phyloP scores from a whole-genome alignment of 805 yeast species.

The Yamadazyma ubonensis region DNA sequence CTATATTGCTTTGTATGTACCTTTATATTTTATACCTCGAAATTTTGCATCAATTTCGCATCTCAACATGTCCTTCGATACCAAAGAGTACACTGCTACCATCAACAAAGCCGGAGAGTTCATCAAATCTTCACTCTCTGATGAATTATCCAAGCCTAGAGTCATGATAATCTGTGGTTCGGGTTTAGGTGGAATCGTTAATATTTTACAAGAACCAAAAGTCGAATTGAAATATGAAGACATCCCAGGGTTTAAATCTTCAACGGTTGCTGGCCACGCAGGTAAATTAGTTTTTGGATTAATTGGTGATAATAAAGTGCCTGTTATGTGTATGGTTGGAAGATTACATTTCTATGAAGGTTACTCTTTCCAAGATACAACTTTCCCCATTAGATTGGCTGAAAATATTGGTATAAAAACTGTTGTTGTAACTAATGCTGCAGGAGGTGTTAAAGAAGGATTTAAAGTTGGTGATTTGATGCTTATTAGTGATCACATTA shows the following conservation, averaged over 20 bases:
- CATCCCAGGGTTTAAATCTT: slow-evolving; percentile 76
- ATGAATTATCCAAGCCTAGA: slow-evolving; percentile 44
- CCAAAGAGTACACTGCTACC: slow-evolving; percentile 9
- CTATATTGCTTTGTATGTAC: no score
- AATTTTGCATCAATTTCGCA: no score
- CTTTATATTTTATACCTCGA: no score
- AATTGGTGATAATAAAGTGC: slow-evolving; percentile 65
- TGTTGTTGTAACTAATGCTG: slow-evolving; percentile 90
- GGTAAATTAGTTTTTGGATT: slow-evolving; percentile 80
- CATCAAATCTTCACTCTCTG: slow-evolving; percentile 2
- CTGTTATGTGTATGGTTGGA: slow-evolving; percentile 93
- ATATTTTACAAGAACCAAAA: slow-evolving; percentile 42
- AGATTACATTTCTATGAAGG: slow-evolving; percentile 93
- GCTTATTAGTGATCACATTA: slow-evolving; percentile 87
- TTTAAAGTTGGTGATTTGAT: slow-evolving; percentile 85
- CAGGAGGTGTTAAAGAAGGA: slow-evolving; percentile 76
- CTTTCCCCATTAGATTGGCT: slow-evolving; percentile 82
- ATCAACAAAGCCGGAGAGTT: slow-evolving; percentile 11
- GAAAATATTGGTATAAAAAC: slow-evolving; percentile 57
- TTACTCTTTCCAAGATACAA: slow-evolving; percentile 73
- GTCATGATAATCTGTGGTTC: slow-evolving; percentile 90
- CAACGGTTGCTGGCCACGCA: slow-evolving; percentile 89
- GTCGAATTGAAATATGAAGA: slow-evolving; percentile 58
- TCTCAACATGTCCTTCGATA: slow-evolving; percentile 8
- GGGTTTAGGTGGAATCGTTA: slow-evolving; percentile 85